Evolutionary conservation across 2,329 filamentous ascomycete species (phyloP), one percentile per base, ranked within the genome.

Genomic region (Neonectria coccinea): DNA sequence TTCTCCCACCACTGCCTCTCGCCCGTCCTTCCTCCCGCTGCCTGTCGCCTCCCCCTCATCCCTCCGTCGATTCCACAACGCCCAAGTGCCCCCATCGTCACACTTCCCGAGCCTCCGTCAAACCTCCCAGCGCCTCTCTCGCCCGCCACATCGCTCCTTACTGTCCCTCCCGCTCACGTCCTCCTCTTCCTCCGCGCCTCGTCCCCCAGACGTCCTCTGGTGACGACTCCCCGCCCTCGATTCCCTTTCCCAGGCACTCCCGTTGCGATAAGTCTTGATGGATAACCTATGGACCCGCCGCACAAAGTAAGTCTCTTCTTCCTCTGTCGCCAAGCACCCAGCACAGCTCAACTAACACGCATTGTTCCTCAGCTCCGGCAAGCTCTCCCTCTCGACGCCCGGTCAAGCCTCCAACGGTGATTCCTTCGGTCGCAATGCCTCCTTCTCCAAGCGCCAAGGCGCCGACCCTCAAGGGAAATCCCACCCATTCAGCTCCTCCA

Each of bases 321-420:
- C 44, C 39, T 41, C 29, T 59, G 42, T 33, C 56, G 45, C 33
- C 44, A 50, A 36, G 31, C 62, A 16, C 31, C n/a, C 18, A 51
- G 50, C 39, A 14, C 36, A 54, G 39, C 22, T 56, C 66, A 67
- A 73, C 69, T 67, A 62, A 66, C 51, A 56, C 42, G 45, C 33
- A 14, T 31, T 18, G 27, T 58, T 50, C 39, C 59, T 59, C 77
- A 96, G 91, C 85, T 88, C 88, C 81, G 92, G 89, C 86, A 98
- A 97, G 85, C 91, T 97, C 81, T 97, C 94, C 73, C 87, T 98
- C 69, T 91, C 93, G 74, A 97, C 92, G 78, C 84, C 88, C 77
- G 87, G 88, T 76, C 81, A 84, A 72, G 83, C 85, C 75, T 74
- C 81, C 57, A 83, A 80, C 78, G 79, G 84, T 83, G 82, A 81